Evolutionary conservation across 2,329 filamentous ascomycete genomes (phyloP), one percentile per base, ranked within the genome.

Genomic region (Cercospora nicotianae): DNA sequence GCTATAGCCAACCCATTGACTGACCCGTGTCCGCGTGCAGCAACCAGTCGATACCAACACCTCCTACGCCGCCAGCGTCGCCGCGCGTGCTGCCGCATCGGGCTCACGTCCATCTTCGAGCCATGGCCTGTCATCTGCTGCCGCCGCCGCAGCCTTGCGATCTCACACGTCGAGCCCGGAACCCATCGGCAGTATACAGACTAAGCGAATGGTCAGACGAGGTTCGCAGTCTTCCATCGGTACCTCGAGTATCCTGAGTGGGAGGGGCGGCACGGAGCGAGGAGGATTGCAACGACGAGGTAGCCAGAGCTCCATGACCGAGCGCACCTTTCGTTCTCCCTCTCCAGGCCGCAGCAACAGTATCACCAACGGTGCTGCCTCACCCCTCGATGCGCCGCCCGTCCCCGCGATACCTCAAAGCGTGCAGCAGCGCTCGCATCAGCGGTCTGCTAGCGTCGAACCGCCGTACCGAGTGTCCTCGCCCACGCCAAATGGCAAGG

Each of bases 251-350:
- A 68, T 77, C 60, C 69, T 75, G 30, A 71, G 70, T 5, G 70
- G 72, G 16, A 63, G 71, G 31, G 60, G 69, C 61, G 63, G 73
- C 30, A 69, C 69, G 78, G 65, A 80, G 70, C 66, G 81, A 82
- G 76, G 69, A 70, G 69, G 78, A 63, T 81, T 94, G 69, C 85
- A 89, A 69, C 85, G 92, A 75, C 84, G 86, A 42, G 86, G 84
- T 65, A 96, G 94, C 80, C 87, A 87, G 30, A 86, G 89, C 23
- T 97, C 93, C 60, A 96, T 98, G 94, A 90, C 88, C 31, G 91
- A 94, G 78, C 88, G 94, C 67, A 94, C 93, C 0, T 97, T 97
- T 79, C 89, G 94, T 72, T 91, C 90, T 12, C 88, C 89, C 3
- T 96, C 92, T 85, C 69, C 83, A 78, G 83, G 84, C 74, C 83